Conservation (phyloP, 2,329 filamentous ascomycete species). For the Ophiostoma perfectum region DNA sequence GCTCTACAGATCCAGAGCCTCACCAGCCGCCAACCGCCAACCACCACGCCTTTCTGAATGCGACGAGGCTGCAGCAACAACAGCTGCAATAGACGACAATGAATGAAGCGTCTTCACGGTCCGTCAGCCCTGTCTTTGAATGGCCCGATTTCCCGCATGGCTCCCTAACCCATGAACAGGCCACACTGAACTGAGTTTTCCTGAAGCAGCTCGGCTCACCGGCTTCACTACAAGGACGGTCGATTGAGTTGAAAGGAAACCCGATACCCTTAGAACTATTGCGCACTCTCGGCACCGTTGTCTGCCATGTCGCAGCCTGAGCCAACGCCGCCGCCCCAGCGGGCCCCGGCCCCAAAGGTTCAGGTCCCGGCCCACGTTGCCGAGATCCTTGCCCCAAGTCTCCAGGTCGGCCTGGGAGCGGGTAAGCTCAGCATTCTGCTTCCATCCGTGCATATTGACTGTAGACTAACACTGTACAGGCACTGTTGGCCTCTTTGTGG, state of each 20-base stretch:
- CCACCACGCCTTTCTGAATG: conserved; percentile 8
- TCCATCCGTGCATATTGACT: no score
- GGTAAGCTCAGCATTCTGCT: conserved; percentile 39
- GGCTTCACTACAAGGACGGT: not conserved
- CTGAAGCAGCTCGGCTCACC: not conserved
- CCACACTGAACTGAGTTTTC: not conserved
- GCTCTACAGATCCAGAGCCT: not conserved
- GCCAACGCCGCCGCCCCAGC: conserved; percentile 14
- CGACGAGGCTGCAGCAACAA: conserved; percentile 9
- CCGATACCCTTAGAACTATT: not conserved
- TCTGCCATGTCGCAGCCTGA: conserved; percentile 19
- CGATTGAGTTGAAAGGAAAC: not conserved
- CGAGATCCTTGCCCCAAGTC: conserved; percentile 45
- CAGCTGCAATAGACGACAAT: conserved; percentile 11
- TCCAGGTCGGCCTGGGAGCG: conserved; percentile 55
- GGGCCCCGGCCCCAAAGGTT: conserved; percentile 17
- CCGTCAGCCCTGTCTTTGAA: not conserved
- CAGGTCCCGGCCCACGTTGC: conserved; percentile 41
- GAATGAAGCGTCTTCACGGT: not conserved
- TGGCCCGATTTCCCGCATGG: not conserved
- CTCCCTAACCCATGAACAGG: conserved; percentile 3
- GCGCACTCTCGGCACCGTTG: not conserved
- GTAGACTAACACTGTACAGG: conserved; percentile 38
- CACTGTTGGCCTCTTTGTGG: conserved; percentile 55
- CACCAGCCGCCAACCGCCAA: not conserved